Evolutionary conservation across 1,284 basidiomycete species (phyloP).

Genomic region (Leccinum proximum): DNA sequence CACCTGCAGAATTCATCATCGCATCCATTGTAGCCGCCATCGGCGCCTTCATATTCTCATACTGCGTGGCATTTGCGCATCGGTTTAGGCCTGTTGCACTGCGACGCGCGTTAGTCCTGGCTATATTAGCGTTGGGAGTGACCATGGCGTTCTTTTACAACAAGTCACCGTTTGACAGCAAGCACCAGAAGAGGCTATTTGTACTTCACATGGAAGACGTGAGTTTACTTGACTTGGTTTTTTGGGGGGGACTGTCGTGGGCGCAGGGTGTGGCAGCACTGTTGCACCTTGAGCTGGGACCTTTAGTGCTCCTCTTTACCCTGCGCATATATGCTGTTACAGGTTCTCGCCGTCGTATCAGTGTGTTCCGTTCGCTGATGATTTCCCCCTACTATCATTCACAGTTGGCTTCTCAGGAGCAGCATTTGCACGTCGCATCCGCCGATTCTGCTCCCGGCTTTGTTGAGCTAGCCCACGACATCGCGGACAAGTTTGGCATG

Average conservation of each 20-base stretch:
- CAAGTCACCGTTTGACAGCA: no score
- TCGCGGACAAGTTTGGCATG: constrained; percentile 60
- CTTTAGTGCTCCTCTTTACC: no score
- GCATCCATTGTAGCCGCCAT: constrained; percentile 50
- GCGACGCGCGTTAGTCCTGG: constrained; percentile 44
- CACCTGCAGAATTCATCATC: constrained; percentile 89
- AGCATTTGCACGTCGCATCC: constrained; percentile 79
- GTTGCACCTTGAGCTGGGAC: no score
- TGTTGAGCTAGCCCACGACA: constrained; percentile 53
- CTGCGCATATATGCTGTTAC: no score
- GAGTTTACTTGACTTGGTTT: no score
- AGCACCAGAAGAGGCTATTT: no score
- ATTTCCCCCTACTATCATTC: not conserved
- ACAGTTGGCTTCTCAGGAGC: constrained; percentile 71
- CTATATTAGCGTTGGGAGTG: constrained; percentile 46
- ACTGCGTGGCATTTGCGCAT: constrained; percentile 73
- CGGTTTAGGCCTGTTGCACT: constrained; percentile 53
- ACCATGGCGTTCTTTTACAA: constrained; percentile 39
- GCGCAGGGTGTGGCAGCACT: no score
- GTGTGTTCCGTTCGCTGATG: constrained; percentile 1
- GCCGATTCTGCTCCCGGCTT: constrained; percentile 86
- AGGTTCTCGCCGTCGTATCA: no score
- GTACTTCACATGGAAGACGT: no score
- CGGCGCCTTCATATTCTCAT: constrained; percentile 49
- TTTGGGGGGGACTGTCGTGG: no score